Base-by-base conservation (phyloP, 805 yeast species). In the Candida nitratophila region DNA sequence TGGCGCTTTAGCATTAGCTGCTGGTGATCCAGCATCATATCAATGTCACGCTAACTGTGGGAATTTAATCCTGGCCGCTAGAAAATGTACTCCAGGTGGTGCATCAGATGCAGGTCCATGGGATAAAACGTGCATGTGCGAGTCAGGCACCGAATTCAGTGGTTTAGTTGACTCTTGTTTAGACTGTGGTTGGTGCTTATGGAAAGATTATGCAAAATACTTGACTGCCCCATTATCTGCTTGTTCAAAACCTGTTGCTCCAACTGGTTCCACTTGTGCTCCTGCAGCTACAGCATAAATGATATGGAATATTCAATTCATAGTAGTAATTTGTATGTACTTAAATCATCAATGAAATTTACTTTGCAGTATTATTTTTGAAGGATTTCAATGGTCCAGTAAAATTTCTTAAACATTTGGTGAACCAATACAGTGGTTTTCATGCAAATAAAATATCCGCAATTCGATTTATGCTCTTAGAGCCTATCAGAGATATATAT, bases 181-280 rank as follows among this genome's bases (percentile, higher is more conserved):
- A 45, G 64, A 56, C 29, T 65, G 70, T 54, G 70, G 69, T 38
- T 64, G 68, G 69, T 64, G 68, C 44, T 48, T 65, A 42, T 65
- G 64, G 64, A 46, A 53, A 27, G 60, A 63, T 50, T 64, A 64
- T 50, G 59, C 57, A 24, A 41, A 49, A 2, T 63, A 50, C 51
- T 54, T 65, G 38, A 37, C 50, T 4, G 12, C 48, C 17, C 27
- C 53, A n/a, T 42, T 48, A 17, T 44, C 50, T 22, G 44, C 41
- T 4, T 47, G 53, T 40, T 37, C 40, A 20, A 32, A 37, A 21
- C 43, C 54, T 27, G 45, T 49, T 21, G 15, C 41, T 11, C 50
- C 53, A 33, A 42, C 51, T 19, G 51, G 50, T 44, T 34, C 50
- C 9, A 20, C 31, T 10, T 49, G 52, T 44, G 42, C 50, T 30